Conservation (phyloP, 2,329 filamentous ascomycete genomes). For the Pseudogymnoascus sp. region DNA sequence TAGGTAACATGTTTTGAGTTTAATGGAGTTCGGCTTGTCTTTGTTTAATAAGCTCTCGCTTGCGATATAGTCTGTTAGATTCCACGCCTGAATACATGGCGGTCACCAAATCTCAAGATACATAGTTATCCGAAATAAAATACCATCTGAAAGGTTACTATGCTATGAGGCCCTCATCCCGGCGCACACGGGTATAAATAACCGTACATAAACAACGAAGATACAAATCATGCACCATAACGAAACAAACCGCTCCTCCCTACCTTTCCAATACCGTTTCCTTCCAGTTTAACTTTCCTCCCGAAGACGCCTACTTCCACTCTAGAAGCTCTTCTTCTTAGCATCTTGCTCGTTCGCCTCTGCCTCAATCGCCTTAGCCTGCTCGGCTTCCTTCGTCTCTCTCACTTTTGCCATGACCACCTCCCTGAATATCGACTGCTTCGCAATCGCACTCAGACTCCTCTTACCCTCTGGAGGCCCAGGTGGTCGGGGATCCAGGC, state of each 20-base stretch:
- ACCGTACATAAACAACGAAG: slow-evolving; percentile 5
- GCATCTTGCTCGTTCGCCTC: slow-evolving; percentile 29
- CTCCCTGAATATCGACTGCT: slow-evolving; percentile 78
- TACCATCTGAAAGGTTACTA: slow-evolving; percentile 2
- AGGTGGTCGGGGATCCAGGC: slow-evolving; percentile 10
- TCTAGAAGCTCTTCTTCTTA: slow-evolving; percentile 2
- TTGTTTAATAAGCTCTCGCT: neutral
- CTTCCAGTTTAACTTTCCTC: neutral
- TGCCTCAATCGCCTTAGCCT: slow-evolving; percentile 58
- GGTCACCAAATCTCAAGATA: neutral
- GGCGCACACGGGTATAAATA: slow-evolving; percentile 5
- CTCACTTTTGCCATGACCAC: slow-evolving; percentile 89
- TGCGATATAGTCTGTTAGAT: slow-evolving; percentile 1
- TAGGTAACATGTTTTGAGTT: slow-evolving; percentile 3
- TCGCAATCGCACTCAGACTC: slow-evolving; percentile 41
- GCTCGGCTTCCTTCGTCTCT: slow-evolving; percentile 82
- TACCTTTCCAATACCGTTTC: neutral
- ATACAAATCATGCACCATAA: neutral
- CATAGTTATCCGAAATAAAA: neutral
- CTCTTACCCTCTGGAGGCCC: slow-evolving; percentile 28
- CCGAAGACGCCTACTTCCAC: neutral
- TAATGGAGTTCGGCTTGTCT: neutral
- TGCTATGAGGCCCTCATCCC: neutral
- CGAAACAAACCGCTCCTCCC: neutral
- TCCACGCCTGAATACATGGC: neutral